Evolutionary conservation across 2,329 filamentous ascomycete genomes (phyloP).

Genomic region (Phialophora macrospora): DNA sequence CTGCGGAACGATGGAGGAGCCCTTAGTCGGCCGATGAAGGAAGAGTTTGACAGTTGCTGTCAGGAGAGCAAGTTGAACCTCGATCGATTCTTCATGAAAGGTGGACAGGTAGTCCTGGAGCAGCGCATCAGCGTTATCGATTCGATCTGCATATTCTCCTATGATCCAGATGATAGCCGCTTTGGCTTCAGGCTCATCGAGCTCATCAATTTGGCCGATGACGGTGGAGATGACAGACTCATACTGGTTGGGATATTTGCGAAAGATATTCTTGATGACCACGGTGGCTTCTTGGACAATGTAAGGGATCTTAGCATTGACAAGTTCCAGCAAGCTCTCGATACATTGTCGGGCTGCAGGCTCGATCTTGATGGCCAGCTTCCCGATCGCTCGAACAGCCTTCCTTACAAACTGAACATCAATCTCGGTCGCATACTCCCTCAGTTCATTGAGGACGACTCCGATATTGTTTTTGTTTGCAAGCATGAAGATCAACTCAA

Average conservation of each 20-base stretch:
- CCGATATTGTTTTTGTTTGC: conserved; percentile 94
- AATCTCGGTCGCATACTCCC: conserved; percentile 96
- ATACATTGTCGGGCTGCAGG: conserved; percentile 90
- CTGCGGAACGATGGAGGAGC: conserved; percentile 88
- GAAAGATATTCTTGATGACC: conserved; percentile 98
- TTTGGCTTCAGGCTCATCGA: conserved; percentile 97
- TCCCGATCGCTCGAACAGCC: conserved; percentile 94
- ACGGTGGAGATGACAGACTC: conserved; percentile 95
- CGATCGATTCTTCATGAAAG: conserved; percentile 91
- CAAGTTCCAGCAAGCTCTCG: conserved; percentile 86
- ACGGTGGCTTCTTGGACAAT: conserved; percentile 99
- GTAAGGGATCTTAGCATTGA: conserved; percentile 97
- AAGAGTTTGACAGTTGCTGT: conserved; percentile 98
- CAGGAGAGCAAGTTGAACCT: conserved; percentile 91
- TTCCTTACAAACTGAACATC: conserved; percentile 99
- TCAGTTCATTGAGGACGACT: conserved; percentile 88
- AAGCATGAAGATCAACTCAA: conserved; percentile 98
- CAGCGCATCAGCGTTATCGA: conserved; percentile 92
- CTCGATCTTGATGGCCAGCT: conserved; percentile 98
- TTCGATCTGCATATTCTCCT: conserved; percentile 94
- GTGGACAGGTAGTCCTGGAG: conserved; percentile 94
- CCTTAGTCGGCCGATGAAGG: conserved; percentile 93
- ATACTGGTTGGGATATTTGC: conserved; percentile 98
- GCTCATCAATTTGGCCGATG: conserved; percentile 92
- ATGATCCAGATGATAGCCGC: conserved; percentile 99